Conservation (phyloP, 306 rosid species). For the Macrotyloma uniflorum region DNA sequence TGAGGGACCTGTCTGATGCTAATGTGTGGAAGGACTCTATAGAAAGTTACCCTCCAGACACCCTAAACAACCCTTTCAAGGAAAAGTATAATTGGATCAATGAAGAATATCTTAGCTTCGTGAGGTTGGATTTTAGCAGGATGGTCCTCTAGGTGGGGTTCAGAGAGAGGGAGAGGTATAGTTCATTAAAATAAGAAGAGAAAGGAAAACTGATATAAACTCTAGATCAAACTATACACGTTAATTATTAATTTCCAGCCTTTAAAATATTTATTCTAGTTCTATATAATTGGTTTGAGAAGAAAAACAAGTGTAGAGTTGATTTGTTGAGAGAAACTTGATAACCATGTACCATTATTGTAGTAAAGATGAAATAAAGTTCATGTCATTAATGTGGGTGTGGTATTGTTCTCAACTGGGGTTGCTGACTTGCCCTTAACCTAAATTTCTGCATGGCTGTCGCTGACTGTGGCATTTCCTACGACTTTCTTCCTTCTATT, state of each 20-base stretch:
- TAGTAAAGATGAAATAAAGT: slow-evolving; percentile 38
- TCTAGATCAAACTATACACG: slow-evolving; percentile 22
- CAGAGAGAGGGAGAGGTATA: background rate
- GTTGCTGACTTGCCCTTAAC: background rate
- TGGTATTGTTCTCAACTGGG: background rate
- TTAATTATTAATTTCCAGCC: slow-evolving; percentile 4
- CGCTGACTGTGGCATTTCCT: background rate
- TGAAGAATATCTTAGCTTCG: slow-evolving; percentile 68
- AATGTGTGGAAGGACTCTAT: slow-evolving; percentile 80
- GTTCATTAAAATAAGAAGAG: background rate
- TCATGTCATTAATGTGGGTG: slow-evolving; percentile 21
- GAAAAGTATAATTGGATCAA: slow-evolving; percentile 76
- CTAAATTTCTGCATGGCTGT: slow-evolving; percentile 8
- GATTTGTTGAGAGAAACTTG: slow-evolving; percentile 13
- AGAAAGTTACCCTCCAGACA: slow-evolving; percentile 57
- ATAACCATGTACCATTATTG: slow-evolving; percentile 16
- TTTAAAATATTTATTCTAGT: background rate
- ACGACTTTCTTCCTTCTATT: background rate
- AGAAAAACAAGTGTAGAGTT: slow-evolving; percentile 28
- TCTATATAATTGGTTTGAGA: background rate
- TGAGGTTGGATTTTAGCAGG: slow-evolving; percentile 50
- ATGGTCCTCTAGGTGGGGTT: slow-evolving; percentile 8
- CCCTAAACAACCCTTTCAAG: slow-evolving; percentile 56
- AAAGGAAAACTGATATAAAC: background rate
- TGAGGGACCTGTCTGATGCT: slow-evolving; percentile 59